phyloP scores from a whole-genome alignment of 2,329 filamentous ascomycete species.

The Fusarium sp. region DNA sequence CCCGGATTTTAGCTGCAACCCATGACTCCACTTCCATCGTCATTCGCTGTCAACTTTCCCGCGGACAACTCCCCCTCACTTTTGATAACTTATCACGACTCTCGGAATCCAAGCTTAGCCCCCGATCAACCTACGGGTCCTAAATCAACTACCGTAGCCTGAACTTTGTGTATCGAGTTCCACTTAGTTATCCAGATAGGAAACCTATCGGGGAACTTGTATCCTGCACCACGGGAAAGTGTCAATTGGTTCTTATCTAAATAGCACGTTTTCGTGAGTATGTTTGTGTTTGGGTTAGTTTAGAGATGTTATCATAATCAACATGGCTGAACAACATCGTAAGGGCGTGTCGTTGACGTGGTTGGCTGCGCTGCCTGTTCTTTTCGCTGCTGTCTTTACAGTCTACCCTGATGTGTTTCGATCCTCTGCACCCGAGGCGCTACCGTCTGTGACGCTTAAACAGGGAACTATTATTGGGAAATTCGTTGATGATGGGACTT shows the following conservation, averaged over 20 bases:
- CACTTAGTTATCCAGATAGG: constrained; percentile 19
- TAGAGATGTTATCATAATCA: neutral
- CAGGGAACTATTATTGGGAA: constrained; percentile 49
- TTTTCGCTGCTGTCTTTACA: constrained; percentile 24
- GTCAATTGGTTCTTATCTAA: constrained; percentile 21
- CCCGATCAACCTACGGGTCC: constrained; percentile 21
- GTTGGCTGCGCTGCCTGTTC: constrained; percentile 32
- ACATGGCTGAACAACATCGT: constrained; percentile 25
- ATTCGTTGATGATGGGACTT: constrained; percentile 45
- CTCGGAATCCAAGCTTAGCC: constrained; percentile 24
- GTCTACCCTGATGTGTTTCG: constrained; percentile 20
- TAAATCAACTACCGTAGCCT: constrained; percentile 37
- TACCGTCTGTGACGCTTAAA: constrained; percentile 42
- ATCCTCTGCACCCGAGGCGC: constrained; percentile 1
- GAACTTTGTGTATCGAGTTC: constrained; percentile 8
- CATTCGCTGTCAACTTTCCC: constrained; percentile 23
- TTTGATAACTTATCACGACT: constrained; percentile 22
- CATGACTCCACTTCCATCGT: neutral
- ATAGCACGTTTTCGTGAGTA: neutral
- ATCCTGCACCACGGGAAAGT: neutral
- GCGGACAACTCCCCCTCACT: constrained; percentile 28
- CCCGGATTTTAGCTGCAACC: constrained; percentile 22
- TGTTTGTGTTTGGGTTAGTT: neutral
- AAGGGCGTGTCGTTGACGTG: constrained; percentile 21
- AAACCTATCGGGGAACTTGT: constrained; percentile 14